Base-by-base conservation (phyloP, 192 early-diverging fungal genomes). In the Polychytrium aggregatum region DNA sequence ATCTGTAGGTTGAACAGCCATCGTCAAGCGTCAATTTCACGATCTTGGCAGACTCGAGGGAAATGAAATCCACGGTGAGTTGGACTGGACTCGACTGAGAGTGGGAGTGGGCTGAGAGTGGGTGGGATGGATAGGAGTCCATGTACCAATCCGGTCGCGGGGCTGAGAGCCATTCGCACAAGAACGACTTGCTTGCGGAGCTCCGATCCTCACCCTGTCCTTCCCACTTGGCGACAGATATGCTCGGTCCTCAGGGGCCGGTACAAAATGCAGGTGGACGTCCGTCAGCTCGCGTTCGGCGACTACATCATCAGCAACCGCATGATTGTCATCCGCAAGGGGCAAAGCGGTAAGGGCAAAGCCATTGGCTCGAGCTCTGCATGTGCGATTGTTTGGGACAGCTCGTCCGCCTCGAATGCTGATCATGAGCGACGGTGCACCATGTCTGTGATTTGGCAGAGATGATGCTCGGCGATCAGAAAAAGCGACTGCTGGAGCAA, bases 291-390 rank as follows among this genome's bases (percentile, higher is more conserved):
- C 13, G 54, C 50, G 1, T 41, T 50, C 10, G 60, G 60, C 18
- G 60, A 62, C 37, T 62, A 57, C 26, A 40, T 57, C 30, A n/a
- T 62, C 22, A 37, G 26, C 10, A 62, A 62, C 31, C 53, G 60
- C 6, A 37, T 62, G 7, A 54, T 48, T 1, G 34, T 62, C 18
- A 54, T 59, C 24, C 29, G 60, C 20, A 62, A 62, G 34, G 50
- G 55, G 14, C 55, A 48, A 36, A 26, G 22, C 28, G 54, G 54
- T 56, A 1, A 34, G 50, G 37, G 0, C 18, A 11, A 16, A 16
- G 9, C 9, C n/a, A 11, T 37, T 37, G 35, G 9, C 9, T 9
- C n/a, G n/a, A 16, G 9, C n/a, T 16, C 9, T 37, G n/a, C n/a
- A 11, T 9, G 35, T 11, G 35, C 9, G 35, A 16, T 16, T n/a